Base-by-base conservation (phyloP, 1,284 basidiomycete genomes). In the Boletus calvinii region DNA sequence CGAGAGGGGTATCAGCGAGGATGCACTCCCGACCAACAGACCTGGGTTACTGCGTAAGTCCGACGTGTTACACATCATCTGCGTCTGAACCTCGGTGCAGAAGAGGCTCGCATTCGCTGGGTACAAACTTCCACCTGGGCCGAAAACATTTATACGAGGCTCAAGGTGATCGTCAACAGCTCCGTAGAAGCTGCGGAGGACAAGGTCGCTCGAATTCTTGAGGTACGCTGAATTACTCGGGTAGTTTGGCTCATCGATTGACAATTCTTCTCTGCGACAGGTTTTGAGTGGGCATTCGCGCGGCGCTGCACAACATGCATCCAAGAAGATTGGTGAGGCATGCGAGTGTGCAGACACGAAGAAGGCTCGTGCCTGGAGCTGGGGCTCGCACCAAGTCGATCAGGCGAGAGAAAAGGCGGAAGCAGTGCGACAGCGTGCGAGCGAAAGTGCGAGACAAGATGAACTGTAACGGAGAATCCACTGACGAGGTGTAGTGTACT, bases 91-190 rank as follows among this genome's bases (percentile, higher is more conserved):
- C 4, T 32, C 3, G 44, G 13, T 38, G 15, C 59, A 84, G 82
- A 87, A 72, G 90, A 92, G 70, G 80, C 83, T 8, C 86, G 90
- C 52, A 81, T 91, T 60, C 85, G 84, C 52, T 93, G 84, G 78
- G 77, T 89, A 29, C 85, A 90, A 68, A 73, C 77, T 3, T 73
- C 77, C 35, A 78, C 72, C 55, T 73, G 72, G 56, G 75, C 84
- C n/a, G 82, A 89, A 57, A 72, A 69, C 12, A 60, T 88, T 13
- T 78, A 84, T 62, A 68, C 72, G 30, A 77, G 74, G 50, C 79
- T 93, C 60, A 76, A 77, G 54, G 81, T 84, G 3, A 73, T 83
- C 35, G 71, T 92, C 43, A 77, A 82, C 53, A 76, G 73, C 24
- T 83, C 84, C 31, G 80, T 88, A 36, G 79, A 81, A 55, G 79